A percentile compares a stretch with the other conserved stretches of the same genome.
phyloP scores from a whole-genome alignment of 768 basidiomycete genomes.

The Boletus edulis region DNA sequence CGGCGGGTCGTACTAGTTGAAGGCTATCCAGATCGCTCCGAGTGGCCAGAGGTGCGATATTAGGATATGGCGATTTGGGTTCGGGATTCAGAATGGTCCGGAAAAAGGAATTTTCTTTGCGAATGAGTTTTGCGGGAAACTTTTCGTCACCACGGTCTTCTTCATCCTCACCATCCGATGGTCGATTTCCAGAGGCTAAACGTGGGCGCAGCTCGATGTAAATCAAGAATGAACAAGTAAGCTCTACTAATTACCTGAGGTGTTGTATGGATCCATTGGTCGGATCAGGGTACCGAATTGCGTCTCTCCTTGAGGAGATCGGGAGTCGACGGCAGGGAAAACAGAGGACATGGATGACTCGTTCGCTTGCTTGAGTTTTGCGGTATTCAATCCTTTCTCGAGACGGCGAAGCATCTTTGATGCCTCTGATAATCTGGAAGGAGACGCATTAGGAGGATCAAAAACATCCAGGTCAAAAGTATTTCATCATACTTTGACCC shows the following conservation, averaged over 20 bases:
- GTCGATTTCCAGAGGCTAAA: slow-evolving; percentile 23
- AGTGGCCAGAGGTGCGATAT: slow-evolving; percentile 28
- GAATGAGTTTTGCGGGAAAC: slow-evolving; percentile 74
- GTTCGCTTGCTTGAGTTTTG: slow-evolving; percentile 65
- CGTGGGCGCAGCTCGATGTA: slow-evolving; percentile 1
- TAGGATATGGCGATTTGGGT: slow-evolving; percentile 39
- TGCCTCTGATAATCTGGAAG: slow-evolving; percentile 73
- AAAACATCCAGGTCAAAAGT: slow-evolving; percentile 2
- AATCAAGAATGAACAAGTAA: neutral
- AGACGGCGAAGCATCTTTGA: slow-evolving; percentile 87
- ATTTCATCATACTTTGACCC: slow-evolving; percentile 70
- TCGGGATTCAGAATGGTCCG: slow-evolving; percentile 79
- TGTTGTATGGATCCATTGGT: slow-evolving; percentile 28
- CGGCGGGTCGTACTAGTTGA: slow-evolving; percentile 32
- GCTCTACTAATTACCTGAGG: slow-evolving; percentile 23
- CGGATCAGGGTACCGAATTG: slow-evolving; percentile 31
- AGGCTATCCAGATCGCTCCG: slow-evolving; percentile 38
- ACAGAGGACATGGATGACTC: slow-evolving; percentile 33
- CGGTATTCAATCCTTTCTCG: slow-evolving; percentile 77
- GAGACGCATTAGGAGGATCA: slow-evolving; percentile 8
- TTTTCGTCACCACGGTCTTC: slow-evolving; percentile 67
- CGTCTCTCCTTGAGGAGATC: slow-evolving; percentile 22
- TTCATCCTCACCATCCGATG: slow-evolving; percentile 53
- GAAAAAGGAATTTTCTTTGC: slow-evolving; percentile 79
- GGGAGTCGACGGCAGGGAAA: slow-evolving; percentile 32